A percentile compares a stretch with the other conserved stretches of the same genome.
phyloP scores from a whole-genome alignment of 495 filamentous ascomycete genomes.

The Xylaria palmicola region DNA sequence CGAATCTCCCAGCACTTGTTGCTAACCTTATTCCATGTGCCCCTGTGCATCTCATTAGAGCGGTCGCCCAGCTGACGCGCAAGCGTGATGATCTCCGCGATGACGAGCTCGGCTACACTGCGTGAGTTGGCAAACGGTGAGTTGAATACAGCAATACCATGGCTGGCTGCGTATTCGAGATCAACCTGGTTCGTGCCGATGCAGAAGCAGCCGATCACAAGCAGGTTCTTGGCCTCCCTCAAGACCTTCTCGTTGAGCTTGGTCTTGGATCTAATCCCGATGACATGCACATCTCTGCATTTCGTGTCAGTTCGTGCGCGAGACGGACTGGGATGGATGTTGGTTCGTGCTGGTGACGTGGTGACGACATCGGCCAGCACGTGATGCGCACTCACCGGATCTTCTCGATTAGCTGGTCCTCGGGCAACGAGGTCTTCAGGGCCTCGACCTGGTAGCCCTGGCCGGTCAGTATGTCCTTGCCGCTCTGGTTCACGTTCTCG shows the following conservation, averaged over 20 bases:
- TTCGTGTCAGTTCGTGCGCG: slow-evolving; percentile 13
- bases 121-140: slow-evolving; percentile 97
- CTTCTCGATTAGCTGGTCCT: slow-evolving; percentile 94
- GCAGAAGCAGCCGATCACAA: slow-evolving; percentile 98
- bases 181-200: slow-evolving; percentile 99
- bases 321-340: slow-evolving; percentile 5
- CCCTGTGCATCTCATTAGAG: slow-evolving; percentile 89
- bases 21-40: slow-evolving; percentile 98
- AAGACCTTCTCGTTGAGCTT: slow-evolving; percentile 86
- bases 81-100: slow-evolving; percentile 86
- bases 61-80: slow-evolving; percentile 92
- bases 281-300: slow-evolving; percentile 86
- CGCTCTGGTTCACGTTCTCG: slow-evolving; percentile 94
- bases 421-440: slow-evolving; percentile 82
- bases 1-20: slow-evolving; percentile 96
- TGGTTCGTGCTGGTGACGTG: slow-evolving; percentile 2
- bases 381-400: slow-evolving; percentile 65
- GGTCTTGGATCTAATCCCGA: slow-evolving; percentile 97
- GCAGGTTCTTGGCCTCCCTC: slow-evolving; percentile 84
- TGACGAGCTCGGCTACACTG: slow-evolving; percentile 93
- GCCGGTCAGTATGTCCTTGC: slow-evolving; percentile 70
- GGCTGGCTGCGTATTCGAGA: slow-evolving; percentile 81
- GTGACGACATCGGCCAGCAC: neutral
- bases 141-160: slow-evolving; percentile 98
- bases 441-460: slow-evolving; percentile 97